Base-by-base conservation (phyloP, 2,329 filamentous ascomycete species). In the Pseudocercospora vitis region DNA sequence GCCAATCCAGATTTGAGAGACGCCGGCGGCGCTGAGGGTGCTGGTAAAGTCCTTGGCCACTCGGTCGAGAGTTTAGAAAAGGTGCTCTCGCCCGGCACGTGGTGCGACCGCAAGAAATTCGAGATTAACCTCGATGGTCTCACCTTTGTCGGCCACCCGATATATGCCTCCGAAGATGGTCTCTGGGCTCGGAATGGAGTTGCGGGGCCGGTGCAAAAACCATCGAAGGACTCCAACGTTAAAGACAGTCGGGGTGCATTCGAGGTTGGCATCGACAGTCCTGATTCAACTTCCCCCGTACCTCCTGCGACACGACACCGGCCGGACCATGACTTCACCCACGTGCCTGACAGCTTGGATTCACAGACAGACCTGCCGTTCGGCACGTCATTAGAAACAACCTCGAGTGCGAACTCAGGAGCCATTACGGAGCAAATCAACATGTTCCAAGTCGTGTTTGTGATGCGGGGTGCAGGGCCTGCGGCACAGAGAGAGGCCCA, bases 371-470 rank as follows among this genome's bases (percentile, higher is more conserved):
- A 51, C 2, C 52, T 59, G 7, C 53, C 50, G 7, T 54, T 68
- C 5, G 66, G 59, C 2, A 67, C 64, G 2, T 68, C 65, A 16
- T 59, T 63, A 55, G 62, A 64, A 19, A 69, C 66, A 14, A 53
- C 35, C 4, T 55, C 61, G 5, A 68, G 65, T 3, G 68, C 67
- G 12, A 55, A 60, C 6, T 70, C 68, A 19, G 67, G 58, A 14
- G 53, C 55, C 3, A 55, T 68, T 11, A 70, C 66, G 7, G 73
- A 71, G 47, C 85, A 88, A 68, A 91, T 97, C 88, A 91, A 86
- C 58, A 97, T 97, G 92, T 99, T 99, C 74, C 95, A 96, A 70
- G 82, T 96, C 8, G 91, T 97, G 19, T 97, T 97, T 70, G 88
- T 96, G 47, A 76, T 96, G 60, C 87, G 89, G 61, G 88, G 91